phyloP scores from a whole-genome alignment of 257 asterid genomes.

The Solanum paucissectum region DNA sequence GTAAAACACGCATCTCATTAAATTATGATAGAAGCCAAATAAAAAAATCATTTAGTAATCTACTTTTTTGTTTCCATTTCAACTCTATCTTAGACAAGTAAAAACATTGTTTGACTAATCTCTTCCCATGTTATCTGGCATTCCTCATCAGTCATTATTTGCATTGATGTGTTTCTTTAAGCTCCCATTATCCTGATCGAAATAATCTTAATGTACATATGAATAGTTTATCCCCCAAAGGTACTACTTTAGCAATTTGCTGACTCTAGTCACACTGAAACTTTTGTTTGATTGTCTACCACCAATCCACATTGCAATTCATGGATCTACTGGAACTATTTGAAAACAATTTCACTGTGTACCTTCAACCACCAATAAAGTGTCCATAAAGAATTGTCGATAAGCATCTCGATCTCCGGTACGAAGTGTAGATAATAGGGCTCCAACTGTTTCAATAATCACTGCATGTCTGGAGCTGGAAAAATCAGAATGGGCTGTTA shows the following conservation, averaged over 20 bases:
- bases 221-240: background rate
- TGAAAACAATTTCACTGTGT: background rate
- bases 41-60: background rate
- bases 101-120: background rate
- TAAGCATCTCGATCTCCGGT: constrained; percentile 77
- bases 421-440: constrained; percentile 71
- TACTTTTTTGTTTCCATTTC: background rate
- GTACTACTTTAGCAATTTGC: background rate
- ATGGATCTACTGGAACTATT: background rate
- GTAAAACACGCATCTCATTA: background rate
- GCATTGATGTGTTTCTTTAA: background rate
- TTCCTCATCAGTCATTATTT: background rate
- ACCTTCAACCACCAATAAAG: constrained; percentile 66
- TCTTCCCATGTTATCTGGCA: background rate
- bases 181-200: background rate
- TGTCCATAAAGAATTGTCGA: constrained; percentile 71
- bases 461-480: constrained; percentile 57
- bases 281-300: background rate
- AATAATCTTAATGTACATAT: background rate
- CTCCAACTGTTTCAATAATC: constrained; percentile 59
- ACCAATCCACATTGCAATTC: background rate
- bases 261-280: background rate
- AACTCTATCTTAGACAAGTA: background rate
- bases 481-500: background rate
- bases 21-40: background rate